Percentiles rank a stretch among this genome's conserved stretches.
Conservation (phyloP, 2,329 filamentous ascomycete genomes). For the Penicillium janthinellum region DNA sequence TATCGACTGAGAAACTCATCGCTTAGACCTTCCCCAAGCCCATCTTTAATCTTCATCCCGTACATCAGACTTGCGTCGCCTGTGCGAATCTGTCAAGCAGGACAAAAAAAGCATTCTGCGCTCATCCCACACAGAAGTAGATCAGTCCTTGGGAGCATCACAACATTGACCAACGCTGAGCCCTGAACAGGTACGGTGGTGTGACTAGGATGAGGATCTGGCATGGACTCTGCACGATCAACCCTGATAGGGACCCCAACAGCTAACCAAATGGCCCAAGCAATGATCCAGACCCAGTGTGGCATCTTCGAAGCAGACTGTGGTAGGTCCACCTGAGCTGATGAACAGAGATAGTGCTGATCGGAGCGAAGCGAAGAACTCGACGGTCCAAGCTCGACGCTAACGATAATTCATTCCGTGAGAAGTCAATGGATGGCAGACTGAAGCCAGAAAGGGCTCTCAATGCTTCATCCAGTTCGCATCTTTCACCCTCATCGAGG, state of each 20-base stretch:
- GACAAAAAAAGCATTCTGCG: neutral
- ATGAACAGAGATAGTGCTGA: neutral
- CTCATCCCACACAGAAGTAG: neutral
- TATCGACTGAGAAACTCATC: neutral
- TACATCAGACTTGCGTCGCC: neutral
- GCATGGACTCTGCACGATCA: neutral
- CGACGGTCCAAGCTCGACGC: too few relatives aligned
- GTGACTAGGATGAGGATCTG: neutral
- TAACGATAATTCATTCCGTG: too few relatives aligned
- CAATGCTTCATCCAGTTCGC: too few relatives aligned
- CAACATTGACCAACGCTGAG: too few relatives aligned
- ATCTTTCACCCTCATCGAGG: too few relatives aligned
- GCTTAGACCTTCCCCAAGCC: neutral
- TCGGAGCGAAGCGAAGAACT: neutral
- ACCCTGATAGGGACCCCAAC: neutral
- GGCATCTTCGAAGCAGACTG: neutral
- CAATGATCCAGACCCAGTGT: neutral
- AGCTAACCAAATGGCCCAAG: neutral
- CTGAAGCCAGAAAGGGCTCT: too few relatives aligned
- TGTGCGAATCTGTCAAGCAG: neutral
- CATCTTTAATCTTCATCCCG: neutral
- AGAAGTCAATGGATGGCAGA: too few relatives aligned
- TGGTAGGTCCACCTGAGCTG: neutral
- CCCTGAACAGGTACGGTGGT: neutral
- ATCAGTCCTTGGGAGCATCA: neutral